A percentile compares a stretch with the other conserved stretches of the same genome.
Conservation (phyloP, 306 rosid species). For the Luffa acutangula region DNA sequence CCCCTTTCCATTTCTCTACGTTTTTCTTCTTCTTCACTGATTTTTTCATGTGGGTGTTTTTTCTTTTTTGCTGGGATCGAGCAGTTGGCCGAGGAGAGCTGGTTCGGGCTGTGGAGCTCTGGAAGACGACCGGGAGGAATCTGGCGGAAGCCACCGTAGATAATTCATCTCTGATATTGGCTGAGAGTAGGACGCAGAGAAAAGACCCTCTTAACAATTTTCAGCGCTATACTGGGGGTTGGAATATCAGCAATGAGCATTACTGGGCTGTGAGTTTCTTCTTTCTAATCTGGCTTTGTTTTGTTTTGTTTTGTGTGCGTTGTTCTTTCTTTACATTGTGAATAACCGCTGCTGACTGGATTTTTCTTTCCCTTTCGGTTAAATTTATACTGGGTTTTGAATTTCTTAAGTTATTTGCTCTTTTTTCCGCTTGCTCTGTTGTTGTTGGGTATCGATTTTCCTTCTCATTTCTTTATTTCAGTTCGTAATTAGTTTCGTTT, state of each 20-base stretch:
- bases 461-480: background rate
- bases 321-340: background rate
- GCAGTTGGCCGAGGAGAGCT: background rate
- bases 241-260: slow-evolving; percentile 57
- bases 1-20: background rate
- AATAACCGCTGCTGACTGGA: background rate
- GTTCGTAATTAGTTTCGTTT: background rate
- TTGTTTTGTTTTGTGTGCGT: background rate
- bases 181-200: slow-evolving; percentile 49
- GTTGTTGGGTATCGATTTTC: background rate
- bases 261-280: slow-evolving; percentile 51
- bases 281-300: background rate
- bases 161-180: slow-evolving; percentile 39
- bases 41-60: too few species aligned
- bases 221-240: slow-evolving; percentile 43
- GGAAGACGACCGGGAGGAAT: background rate
- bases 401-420: background rate
- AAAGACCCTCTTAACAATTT: slow-evolving; percentile 49
- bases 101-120: background rate
- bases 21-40: background rate
- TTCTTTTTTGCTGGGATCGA: background rate
- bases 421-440: background rate
- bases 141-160: background rate
- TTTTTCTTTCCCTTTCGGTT: background rate
- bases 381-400: background rate